A percentile compares a stretch with the other conserved stretches of the same genome.
These are phyloP conservation scores for Mikania micrantha DNA, from an alignment of 129 eudicot species.

Conservation along the genomic window DNA sequence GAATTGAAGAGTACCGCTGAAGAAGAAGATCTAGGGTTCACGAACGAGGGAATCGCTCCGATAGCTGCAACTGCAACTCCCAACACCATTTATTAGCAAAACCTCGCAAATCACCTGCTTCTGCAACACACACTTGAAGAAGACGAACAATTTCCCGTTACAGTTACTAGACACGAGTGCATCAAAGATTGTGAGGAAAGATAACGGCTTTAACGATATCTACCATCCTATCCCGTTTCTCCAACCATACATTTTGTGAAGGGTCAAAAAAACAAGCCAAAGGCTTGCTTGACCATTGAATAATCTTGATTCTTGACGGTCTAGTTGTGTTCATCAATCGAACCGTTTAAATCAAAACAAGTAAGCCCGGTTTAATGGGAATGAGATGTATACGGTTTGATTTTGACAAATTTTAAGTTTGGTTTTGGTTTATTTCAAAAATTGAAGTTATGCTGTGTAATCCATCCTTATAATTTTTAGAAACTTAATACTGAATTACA, in stretches of 20 bases:
- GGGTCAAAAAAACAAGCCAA: background rate
- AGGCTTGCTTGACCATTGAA: background rate
- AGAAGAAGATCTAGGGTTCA: slow-evolving; percentile 10
- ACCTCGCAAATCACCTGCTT: background rate
- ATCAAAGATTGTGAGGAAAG: slow-evolving; percentile 39
- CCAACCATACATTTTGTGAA: slow-evolving; percentile 18
- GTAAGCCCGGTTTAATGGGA: no score
- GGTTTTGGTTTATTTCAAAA: no score
- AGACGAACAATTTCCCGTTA: background rate
- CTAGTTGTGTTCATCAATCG: no score
- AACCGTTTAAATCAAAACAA: no score
- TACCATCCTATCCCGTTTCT: slow-evolving; percentile 29
- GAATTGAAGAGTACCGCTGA: slow-evolving; percentile 15
- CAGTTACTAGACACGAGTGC: background rate
- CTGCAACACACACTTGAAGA: background rate
- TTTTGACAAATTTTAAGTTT: no score
- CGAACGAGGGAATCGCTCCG: slow-evolving; percentile 28
- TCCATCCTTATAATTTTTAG: no score
- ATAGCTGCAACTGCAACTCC: slow-evolving; percentile 34
- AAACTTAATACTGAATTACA: no score
- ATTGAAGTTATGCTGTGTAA: no score
- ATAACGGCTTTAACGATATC: slow-evolving; percentile 44
- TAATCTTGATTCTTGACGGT: no score
- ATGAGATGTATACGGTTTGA: no score
- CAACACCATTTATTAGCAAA: slow-evolving; percentile 11